These are phyloP conservation scores for Penicillium coprophilum DNA, from an alignment of 495 filamentous ascomycete species.

Conservation along the genomic window DNA sequence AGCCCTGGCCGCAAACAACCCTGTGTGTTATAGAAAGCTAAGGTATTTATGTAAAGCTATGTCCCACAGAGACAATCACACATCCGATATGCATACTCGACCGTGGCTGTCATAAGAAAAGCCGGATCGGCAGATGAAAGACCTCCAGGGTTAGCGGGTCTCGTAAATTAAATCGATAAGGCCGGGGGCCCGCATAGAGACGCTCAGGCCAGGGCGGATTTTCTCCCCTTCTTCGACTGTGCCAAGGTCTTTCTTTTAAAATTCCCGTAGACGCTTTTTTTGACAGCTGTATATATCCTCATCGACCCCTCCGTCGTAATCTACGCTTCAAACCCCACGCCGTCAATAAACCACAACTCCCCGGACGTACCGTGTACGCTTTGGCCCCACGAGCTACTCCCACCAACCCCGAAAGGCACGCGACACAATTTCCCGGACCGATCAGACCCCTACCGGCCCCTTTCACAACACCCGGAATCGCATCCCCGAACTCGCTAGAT, in stretches of 20 bases:
- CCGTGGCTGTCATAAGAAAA: not conserved
- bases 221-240: slow-evolving; percentile 18
- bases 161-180: slow-evolving; percentile 15
- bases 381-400: slow-evolving; percentile 8
- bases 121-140: slow-evolving; percentile 15
- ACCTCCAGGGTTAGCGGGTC: not conserved
- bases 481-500: not conserved
- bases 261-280: not conserved
- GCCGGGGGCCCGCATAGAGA: slow-evolving; percentile 29
- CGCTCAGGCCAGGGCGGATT: slow-evolving; percentile 22
- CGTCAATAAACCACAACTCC: not conserved
- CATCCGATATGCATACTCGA: not conserved
- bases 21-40: not conserved
- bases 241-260: not conserved
- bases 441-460: not conserved
- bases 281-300: not conserved
- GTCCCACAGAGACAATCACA: not conserved
- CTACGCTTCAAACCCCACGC: not conserved
- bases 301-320: not conserved
- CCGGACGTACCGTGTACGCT: not conserved
- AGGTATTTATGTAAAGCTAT: not conserved
- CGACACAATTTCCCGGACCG: slow-evolving; percentile 2
- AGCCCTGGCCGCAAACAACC: slow-evolving; percentile 4
- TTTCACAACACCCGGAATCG: not conserved
- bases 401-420: slow-evolving; percentile 1